Percentiles rank a stretch among this genome's conserved stretches.
phyloP scores from a whole-genome alignment of 208 protist genomes.

The Crithidia expoeki region DNA sequence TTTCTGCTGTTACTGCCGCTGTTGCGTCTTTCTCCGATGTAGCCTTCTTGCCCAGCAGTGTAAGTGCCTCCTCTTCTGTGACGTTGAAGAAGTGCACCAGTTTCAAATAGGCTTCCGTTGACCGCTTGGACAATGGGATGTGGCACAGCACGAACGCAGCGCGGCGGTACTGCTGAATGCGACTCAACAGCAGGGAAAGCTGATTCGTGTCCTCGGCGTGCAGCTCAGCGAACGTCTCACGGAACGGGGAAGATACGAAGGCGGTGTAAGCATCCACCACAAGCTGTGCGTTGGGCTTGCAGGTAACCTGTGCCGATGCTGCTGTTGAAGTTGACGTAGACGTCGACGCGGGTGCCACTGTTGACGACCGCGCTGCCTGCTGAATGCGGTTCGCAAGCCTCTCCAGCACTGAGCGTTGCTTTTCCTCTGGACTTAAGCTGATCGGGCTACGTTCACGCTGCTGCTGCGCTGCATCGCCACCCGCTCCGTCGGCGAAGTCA shows the following conservation, averaged over 20 bases:
- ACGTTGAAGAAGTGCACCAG: conserved; percentile 76
- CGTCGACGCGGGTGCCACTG: background rate
- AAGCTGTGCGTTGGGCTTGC: conserved; percentile 34
- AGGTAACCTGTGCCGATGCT: background rate
- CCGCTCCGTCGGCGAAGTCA: conserved; percentile 54
- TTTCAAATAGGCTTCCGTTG: conserved; percentile 59
- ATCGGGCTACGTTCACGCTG: conserved; percentile 41
- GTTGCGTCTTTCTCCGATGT: background rate
- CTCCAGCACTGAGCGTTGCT: conserved; percentile 65
- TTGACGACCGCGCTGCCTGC: conserved; percentile 17
- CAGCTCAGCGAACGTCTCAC: conserved; percentile 69
- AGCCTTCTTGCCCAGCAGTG: conserved; percentile 36
- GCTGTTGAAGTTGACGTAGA: background rate
- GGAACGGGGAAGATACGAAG: conserved; percentile 80
- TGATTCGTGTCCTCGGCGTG: conserved; percentile 58
- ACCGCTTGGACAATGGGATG: conserved; percentile 60
- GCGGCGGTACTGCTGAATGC: conserved; percentile 70
- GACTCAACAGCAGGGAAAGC: conserved; percentile 69
- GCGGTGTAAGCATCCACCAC: conserved; percentile 79
- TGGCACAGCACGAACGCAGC: conserved; percentile 88
- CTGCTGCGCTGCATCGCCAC: background rate
- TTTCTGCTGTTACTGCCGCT: background rate
- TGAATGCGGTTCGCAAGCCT: conserved; percentile 50
- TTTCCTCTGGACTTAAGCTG: conserved; percentile 74
- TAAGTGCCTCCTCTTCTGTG: conserved; percentile 60